Conservation (phyloP, 495 filamentous ascomycete genomes). For the Trichoderma asperelloides region DNA sequence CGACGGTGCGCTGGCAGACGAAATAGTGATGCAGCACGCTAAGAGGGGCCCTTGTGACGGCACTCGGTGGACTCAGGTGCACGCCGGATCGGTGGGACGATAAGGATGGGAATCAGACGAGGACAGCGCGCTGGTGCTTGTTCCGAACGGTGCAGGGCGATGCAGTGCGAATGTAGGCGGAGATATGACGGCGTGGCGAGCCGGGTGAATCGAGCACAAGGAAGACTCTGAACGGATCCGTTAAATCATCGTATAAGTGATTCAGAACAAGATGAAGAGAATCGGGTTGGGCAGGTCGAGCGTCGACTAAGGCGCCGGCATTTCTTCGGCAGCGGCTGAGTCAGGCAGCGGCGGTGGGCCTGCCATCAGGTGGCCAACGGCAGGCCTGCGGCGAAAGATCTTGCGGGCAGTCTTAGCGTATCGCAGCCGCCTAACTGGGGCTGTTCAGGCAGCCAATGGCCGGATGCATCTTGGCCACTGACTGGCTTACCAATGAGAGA, state of each 20-base stretch:
- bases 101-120: background rate
- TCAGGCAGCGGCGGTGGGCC: background rate
- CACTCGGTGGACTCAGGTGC: background rate
- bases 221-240: background rate
- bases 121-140: background rate
- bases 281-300: background rate
- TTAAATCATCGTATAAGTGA: background rate
- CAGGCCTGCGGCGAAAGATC: background rate
- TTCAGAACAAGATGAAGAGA: conserved; percentile 1
- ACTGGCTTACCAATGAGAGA: background rate
- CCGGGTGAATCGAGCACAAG: background rate
- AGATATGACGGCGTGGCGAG: background rate
- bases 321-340: conserved; percentile 4
- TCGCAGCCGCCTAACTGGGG: background rate
- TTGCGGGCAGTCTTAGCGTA: background rate
- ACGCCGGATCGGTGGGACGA: background rate
- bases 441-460: background rate
- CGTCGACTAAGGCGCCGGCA: background rate
- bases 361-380: conserved; percentile 4
- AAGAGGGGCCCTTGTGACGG: conserved; percentile 4
- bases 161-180: too few species aligned
- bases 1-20: background rate
- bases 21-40: background rate
- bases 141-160: background rate
- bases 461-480: background rate